Evolutionary conservation across 2,329 filamentous ascomycete species (phyloP), one percentile per base, ranked within the genome.

Genomic region (Fusarium oligoseptatum): DNA sequence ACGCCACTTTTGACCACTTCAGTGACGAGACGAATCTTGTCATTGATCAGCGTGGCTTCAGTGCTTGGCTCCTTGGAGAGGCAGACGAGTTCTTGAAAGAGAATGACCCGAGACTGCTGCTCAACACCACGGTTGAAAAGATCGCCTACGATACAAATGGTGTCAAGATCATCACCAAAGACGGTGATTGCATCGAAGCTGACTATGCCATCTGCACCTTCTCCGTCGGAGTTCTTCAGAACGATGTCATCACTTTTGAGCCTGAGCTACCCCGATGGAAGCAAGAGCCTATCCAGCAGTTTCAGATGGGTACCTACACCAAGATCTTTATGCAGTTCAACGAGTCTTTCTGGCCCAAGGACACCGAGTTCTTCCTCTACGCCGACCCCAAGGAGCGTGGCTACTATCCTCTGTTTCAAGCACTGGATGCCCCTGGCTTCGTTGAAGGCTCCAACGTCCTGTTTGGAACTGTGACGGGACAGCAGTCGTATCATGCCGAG

Each of bases 321-420:
- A 94, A 94, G 79, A 89, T 94, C 70, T 94, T 94, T 82, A 83
- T 92, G 69, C 92, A 93, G 71, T 94, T 93, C 81, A 85, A 91
- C 69, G 84, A 91, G 64, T 88, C 90, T 0, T 94, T 94, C 81
- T 94, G 92, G 92, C 83, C 75, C 0, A 77, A 82, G 1, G 81
- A 85, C 17, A 83, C 79, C 0, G 80, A 87, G 72, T 87, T 80
- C 72, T 84, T 87, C 67, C 78, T 87, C 0, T 87, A 87, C 63
- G 85, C 86, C 0, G 85, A 86, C 27, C 80, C 84, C 3, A 79
- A 80, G 0, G 77, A 77, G 20, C 82, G 86, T 2, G 86, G 86
- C 0, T 84, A 85, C 68, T 87, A 82, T 39, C 89, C 92, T 0
- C 83, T 92, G 9, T 94, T 89, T 84, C 92, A 94, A 77, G 92